A percentile compares a stretch with the other conserved stretches of the same genome.
These are phyloP conservation scores for Domatiomyces catenatus DNA, from an alignment of 2,329 filamentous ascomycete species.

Conservation along the genomic window DNA sequence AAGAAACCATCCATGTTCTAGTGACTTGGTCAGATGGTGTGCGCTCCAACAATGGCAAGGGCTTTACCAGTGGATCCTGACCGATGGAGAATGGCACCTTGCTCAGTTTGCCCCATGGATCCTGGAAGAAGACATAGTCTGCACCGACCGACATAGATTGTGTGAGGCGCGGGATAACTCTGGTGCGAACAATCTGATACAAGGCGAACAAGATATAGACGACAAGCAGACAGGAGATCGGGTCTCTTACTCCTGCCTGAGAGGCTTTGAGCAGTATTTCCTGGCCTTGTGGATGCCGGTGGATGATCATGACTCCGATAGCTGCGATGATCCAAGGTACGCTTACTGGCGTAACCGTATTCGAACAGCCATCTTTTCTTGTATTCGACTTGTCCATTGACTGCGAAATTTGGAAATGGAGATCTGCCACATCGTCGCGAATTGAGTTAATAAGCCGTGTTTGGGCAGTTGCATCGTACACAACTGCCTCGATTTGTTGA, in stretches of 20 bases:
- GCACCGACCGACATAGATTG: background rate
- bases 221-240: background rate
- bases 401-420: background rate
- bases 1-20: background rate
- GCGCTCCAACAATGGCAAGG: background rate
- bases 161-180: background rate
- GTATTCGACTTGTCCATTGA: background rate
- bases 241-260: background rate
- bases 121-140: background rate
- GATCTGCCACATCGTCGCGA: background rate
- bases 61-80: background rate
- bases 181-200: background rate
- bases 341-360: background rate
- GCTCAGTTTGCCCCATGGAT: background rate
- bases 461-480: background rate
- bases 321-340: background rate
- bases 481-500: background rate
- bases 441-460: background rate
- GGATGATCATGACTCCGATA: background rate
- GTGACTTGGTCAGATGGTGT: background rate
- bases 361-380: background rate
- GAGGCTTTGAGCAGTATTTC: background rate
- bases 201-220: background rate
- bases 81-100: background rate
- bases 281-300: background rate